A percentile compares a stretch with the other conserved stretches of the same genome.
Conservation (phyloP, 139 green algal genomes). For the Dunaliella sp. region DNA sequence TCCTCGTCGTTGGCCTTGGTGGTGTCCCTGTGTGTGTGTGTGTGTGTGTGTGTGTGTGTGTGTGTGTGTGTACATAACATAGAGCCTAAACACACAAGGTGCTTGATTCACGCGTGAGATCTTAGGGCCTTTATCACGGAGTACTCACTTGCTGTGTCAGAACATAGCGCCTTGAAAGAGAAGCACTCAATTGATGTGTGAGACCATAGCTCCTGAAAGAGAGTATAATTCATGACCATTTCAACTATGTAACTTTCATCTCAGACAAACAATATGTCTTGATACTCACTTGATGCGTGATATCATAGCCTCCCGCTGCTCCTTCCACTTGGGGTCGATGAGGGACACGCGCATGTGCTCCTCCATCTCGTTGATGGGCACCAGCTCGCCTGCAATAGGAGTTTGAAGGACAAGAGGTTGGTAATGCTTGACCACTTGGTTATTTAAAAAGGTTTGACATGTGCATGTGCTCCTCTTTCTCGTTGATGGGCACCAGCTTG, state of each 20-base stretch:
- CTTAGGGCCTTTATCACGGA: too few relatives aligned
- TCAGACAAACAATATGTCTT: neutral
- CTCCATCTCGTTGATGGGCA: slow-evolving; percentile 68
- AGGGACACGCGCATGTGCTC: slow-evolving; percentile 85
- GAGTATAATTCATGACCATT: neutral
- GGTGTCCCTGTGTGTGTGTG: slow-evolving; percentile 21
- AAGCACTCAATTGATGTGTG: too few relatives aligned
- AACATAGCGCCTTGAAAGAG: too few relatives aligned
- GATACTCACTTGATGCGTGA: slow-evolving; percentile 53
- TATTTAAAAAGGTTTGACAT: slow-evolving; percentile 77
- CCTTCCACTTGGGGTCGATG: slow-evolving; percentile 90
- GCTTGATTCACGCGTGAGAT: too few relatives aligned
- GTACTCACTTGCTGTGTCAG: too few relatives aligned
- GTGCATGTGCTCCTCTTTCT: slow-evolving; percentile 87
- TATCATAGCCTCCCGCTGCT: slow-evolving; percentile 94
- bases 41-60: neutral
- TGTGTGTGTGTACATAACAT: too few relatives aligned
- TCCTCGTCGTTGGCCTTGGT: slow-evolving; percentile 87
- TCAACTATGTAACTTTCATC: neutral
- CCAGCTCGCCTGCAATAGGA: slow-evolving; percentile 74
- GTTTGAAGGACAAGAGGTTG: too few relatives aligned
- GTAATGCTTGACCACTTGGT: too few relatives aligned
- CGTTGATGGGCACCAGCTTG: slow-evolving; percentile 66
- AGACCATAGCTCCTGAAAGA: too few relatives aligned
- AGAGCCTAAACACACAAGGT: too few relatives aligned